Evolutionary conservation across 441 rosid species (phyloP), one percentile per base, ranked within the genome.

Genomic region (Gossypium trilobum): DNA sequence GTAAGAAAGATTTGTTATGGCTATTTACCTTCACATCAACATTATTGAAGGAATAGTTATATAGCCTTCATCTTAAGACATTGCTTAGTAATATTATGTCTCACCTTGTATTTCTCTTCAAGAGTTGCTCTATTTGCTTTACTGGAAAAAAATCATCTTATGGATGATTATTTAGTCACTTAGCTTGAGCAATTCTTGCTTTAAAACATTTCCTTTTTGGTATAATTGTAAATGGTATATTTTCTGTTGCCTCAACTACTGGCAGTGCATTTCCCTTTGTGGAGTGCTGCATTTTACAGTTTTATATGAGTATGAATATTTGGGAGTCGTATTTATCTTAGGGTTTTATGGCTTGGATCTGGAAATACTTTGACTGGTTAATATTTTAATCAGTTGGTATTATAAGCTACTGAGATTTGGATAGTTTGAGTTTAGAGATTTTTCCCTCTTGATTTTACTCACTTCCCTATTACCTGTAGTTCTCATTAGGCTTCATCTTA

Each of bases 101-200:
- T 48, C 44, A 16, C 72, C 71, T 68, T 68, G 14, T 51, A 27
- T 68, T 6, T 14, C 57, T 68, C 71, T 50, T 68, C 56, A 16
- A 65, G 71, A 25, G 58, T 67, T 48, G 42, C 58, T 25, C 22
- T 48, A 50, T 67, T 67, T 11, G 0, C 23, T 22, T 17, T 44
- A n/a, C 39, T 23, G 55, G 16, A 0, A 36, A 25, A 66, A 9
- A 50, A 68, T 67, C 20, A 48, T 50, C 59, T 50, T 48, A 14
- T 14, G 44, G 46, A 25, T 31, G 36, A 46, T 68, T 68, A 27
- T 25, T 14, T 50, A 17, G 27, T 67, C 6, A 3, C 71, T 50
- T 68, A 50, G 55, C 23, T 50, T 33, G 39, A 33, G 39, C 8
- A 33, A 68, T 68, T 68, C 23, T 50, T 68, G 58, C 27, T 68